Conservation (phyloP, 768 basidiomycete species). For the Harrya chromipes region DNA sequence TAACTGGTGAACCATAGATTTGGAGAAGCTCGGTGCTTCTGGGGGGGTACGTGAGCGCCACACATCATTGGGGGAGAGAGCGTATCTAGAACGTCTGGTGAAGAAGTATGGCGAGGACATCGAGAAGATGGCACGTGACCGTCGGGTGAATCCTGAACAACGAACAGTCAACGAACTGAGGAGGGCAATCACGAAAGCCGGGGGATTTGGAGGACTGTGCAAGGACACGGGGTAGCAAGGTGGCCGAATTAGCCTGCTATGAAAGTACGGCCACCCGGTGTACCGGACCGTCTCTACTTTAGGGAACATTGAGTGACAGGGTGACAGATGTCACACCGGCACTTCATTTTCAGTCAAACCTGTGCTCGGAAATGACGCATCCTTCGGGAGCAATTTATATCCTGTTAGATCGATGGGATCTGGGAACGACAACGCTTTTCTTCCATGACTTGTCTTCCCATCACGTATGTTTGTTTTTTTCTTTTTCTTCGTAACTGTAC, state of each 20-base stretch:
- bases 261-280: slow-evolving; percentile 6
- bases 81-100: slow-evolving; percentile 64
- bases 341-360: slow-evolving; percentile 24
- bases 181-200: slow-evolving; percentile 58
- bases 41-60: slow-evolving; percentile 51
- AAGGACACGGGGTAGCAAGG: background rate
- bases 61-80: slow-evolving; percentile 65
- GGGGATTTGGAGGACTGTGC: slow-evolving; percentile 36
- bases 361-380: slow-evolving; percentile 26
- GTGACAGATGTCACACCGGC: slow-evolving; percentile 31
- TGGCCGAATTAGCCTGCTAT: slow-evolving; percentile 6
- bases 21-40: slow-evolving; percentile 59
- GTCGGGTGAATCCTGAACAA: slow-evolving; percentile 78
- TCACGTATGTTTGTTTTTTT: slow-evolving; percentile 6
- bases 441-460: slow-evolving; percentile 2
- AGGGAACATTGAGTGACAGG: slow-evolving; percentile 26
- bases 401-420: slow-evolving; percentile 13
- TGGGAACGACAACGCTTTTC: slow-evolving; percentile 5
- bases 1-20: slow-evolving; percentile 40
- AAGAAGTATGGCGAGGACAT: slow-evolving; percentile 69
- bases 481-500: background rate
- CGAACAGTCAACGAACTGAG: slow-evolving; percentile 76
- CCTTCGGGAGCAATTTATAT: slow-evolving; percentile 10
- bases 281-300: slow-evolving; percentile 13
- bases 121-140: slow-evolving; percentile 74